Conservation (phyloP, 2,329 filamentous ascomycete genomes). For the Aspergillus viridinutans region DNA sequence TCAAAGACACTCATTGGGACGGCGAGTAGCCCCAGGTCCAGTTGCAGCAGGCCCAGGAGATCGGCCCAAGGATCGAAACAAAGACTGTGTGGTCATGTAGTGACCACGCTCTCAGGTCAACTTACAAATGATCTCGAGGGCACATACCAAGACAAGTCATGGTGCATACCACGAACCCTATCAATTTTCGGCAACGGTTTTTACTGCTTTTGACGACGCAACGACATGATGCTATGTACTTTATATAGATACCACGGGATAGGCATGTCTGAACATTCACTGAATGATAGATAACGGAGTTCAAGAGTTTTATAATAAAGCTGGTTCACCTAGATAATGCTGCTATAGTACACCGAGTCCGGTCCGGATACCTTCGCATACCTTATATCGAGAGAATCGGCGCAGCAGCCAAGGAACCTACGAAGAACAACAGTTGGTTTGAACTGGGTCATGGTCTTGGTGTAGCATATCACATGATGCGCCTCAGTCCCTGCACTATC, state of each 20-base stretch:
- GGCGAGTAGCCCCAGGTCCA: slow-evolving; percentile 11
- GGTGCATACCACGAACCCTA: background rate
- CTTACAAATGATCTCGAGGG: background rate
- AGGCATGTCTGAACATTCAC: background rate
- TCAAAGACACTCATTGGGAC: slow-evolving; percentile 14
- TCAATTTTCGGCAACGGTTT: background rate
- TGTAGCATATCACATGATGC: background rate
- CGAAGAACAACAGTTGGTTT: background rate
- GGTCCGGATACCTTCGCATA: too few species aligned
- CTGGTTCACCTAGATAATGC: background rate
- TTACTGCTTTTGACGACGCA: background rate
- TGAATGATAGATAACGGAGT: background rate
- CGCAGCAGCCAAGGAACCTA: background rate
- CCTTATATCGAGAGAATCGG: background rate
- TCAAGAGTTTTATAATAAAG: background rate
- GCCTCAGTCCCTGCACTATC: background rate
- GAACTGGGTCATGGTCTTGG: background rate
- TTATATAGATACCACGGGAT: slow-evolving; percentile 4
- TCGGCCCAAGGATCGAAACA: slow-evolving; percentile 31
- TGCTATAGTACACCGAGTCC: background rate
- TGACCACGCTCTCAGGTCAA: background rate
- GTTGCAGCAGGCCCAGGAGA: slow-evolving; percentile 11
- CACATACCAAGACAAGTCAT: background rate
- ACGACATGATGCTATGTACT: slow-evolving; percentile 5
- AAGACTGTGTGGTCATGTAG: slow-evolving; percentile 44